Base-by-base conservation (phyloP, 257 asterid species). In the Nicotiana otophora region DNA sequence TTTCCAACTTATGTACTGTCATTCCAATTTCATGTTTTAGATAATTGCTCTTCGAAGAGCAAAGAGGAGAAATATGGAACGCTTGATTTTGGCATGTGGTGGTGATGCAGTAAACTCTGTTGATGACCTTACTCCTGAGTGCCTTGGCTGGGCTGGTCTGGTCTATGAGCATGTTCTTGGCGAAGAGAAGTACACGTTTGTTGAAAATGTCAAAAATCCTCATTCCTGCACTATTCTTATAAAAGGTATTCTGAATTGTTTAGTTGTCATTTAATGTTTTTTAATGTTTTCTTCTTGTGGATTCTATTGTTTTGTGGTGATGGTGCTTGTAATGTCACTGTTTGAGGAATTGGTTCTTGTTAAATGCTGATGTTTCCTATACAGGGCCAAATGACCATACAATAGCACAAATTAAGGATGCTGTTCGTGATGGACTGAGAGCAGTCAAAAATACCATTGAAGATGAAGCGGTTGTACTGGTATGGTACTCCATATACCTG, bases 141-240 rank as follows among this genome's bases (percentile, higher is more conserved):
- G 92, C 87, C 98, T 96, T 88, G 99, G 99, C 82, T 96, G 99
- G 98, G 98, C 99, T 80, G 99, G 99, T 70, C 83, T 94, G 89
- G 99, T 96, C 63, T 94, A 94, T 65, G 99, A 96, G 90, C 99
- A 96, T 72, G 93, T 93, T 42, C 98, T 96, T 88, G 99, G 99
- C 62, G 99, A 96, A 87, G 98, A 93, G 83, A 96, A 93, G 86
- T 96, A 96, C 83, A 96, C 99, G 17, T 96, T 96, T 74, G 97
- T 96, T 58, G 99, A 96, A 86, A 94, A 96, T 87, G 99, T 93
- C 28, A 96, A 93, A 86, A 92, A 94, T 85, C 99, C 99, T 8
- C 83, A 89, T 86, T 96, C 99, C 19, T 96, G 99, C 78, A 96
- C 99, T 61, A 93, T 96, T 84, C 98, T 96, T 82, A 96, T 96